phyloP scores from a whole-genome alignment of 140 eudicot genomes.

The Flaveria floridana region DNA sequence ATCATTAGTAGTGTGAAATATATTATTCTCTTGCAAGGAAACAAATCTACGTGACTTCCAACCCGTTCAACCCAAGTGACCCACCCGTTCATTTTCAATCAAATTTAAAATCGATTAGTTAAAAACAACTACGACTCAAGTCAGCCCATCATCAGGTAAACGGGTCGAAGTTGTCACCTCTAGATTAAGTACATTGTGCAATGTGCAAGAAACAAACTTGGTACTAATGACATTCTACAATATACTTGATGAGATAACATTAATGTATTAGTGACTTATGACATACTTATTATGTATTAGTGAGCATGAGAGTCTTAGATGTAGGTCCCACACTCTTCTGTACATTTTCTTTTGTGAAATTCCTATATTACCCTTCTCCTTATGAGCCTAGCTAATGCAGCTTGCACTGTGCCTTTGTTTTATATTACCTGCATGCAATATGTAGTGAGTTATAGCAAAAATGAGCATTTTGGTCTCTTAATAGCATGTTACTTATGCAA shows the following conservation, averaged over 20 bases:
- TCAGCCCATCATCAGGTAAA: background rate
- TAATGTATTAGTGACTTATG: slow-evolving; percentile 9
- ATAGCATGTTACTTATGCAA: background rate
- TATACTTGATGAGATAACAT: background rate
- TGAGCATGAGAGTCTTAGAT: background rate
- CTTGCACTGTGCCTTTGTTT: slow-evolving; percentile 42
- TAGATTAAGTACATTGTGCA: background rate
- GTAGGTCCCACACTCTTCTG: slow-evolving; percentile 1
- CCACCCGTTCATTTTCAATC: background rate
- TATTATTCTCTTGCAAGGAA: background rate
- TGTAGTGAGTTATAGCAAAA: slow-evolving; percentile 2
- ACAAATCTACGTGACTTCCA: background rate
- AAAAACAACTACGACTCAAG: background rate
- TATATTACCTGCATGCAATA: slow-evolving; percentile 49
- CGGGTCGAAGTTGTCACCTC: background rate
- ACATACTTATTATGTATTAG: slow-evolving; percentile 16
- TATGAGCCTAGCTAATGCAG: slow-evolving; percentile 47
- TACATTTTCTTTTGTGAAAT: background rate
- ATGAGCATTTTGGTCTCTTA: background rate
- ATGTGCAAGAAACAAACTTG: background rate
- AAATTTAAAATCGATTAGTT: background rate
- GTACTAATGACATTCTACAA: background rate
- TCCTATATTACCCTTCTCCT: slow-evolving; percentile 3
- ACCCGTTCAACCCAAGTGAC: background rate
- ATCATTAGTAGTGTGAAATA: background rate